A percentile compares a stretch with the other conserved stretches of the same genome.
Conservation (phyloP, 768 basidiomycete genomes). For the Hebeloma cylindrosporum region DNA sequence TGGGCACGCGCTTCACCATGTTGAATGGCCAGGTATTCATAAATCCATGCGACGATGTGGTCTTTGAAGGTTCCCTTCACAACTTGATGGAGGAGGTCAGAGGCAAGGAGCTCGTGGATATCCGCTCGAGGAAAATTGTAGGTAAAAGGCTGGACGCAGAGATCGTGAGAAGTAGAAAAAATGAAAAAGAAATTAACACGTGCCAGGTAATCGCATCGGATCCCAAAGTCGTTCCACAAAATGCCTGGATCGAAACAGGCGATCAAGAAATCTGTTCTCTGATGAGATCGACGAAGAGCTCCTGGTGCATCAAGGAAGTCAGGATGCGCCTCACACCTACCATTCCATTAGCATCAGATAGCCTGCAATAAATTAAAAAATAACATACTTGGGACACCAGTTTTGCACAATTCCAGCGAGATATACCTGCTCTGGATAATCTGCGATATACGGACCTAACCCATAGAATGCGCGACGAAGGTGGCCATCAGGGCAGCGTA, state of each 20-base stretch:
- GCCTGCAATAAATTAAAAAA: background rate
- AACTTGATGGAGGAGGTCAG: constrained; percentile 40
- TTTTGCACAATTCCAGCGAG: constrained; percentile 25
- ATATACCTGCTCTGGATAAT: constrained; percentile 39
- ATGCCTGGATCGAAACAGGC: constrained; percentile 24
- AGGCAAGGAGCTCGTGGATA: constrained; percentile 34
- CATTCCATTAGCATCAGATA: background rate
- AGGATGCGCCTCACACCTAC: no score
- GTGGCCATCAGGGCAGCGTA: constrained; percentile 34
- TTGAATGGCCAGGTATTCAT: constrained; percentile 28
- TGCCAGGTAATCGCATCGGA: constrained; percentile 18
- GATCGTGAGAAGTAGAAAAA: background rate
- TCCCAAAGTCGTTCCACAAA: constrained; percentile 35
- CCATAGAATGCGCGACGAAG: constrained; percentile 28
- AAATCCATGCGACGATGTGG: constrained; percentile 39
- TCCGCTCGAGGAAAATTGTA: constrained; percentile 32
- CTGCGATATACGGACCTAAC: constrained; percentile 36
- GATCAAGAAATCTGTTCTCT: constrained; percentile 28
- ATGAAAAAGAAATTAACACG: constrained; percentile 4
- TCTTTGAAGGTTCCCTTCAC: constrained; percentile 46
- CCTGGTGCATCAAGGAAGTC: constrained; percentile 16
- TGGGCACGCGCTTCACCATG: constrained; percentile 17
- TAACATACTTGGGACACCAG: constrained; percentile 26
- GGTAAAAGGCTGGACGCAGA: constrained; percentile 30
- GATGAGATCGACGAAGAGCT: constrained; percentile 18